These are phyloP conservation scores for Coemansia sp. DNA, from an alignment of 192 early-diverging fungal genomes.

Conservation along the genomic window DNA sequence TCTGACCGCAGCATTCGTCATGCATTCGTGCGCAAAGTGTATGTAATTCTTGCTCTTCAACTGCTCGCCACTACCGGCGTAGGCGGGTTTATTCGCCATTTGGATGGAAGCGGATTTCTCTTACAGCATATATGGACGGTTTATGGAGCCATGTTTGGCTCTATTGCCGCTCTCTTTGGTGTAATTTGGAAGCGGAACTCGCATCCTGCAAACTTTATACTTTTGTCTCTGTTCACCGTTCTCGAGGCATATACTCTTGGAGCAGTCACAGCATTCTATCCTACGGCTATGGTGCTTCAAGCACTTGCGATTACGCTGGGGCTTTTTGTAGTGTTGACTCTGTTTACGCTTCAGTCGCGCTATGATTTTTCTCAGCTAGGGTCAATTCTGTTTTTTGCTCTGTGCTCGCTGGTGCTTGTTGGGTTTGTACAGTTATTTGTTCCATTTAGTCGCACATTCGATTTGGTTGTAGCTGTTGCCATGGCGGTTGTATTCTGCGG, in stretches of 20 bases:
- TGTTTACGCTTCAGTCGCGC: constrained; percentile 77
- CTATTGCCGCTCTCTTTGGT: constrained; percentile 52
- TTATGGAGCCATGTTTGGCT: constrained; percentile 54
- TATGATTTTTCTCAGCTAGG: constrained; percentile 66
- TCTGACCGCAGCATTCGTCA: constrained; percentile 52
- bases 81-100: constrained; percentile 60
- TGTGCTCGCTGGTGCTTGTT: constrained; percentile 62
- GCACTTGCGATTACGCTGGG: constrained; percentile 70
- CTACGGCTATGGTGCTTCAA: constrained; percentile 64
- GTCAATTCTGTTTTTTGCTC: constrained; percentile 60
- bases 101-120: constrained; percentile 54
- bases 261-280: constrained; percentile 64
- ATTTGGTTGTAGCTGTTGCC: constrained; percentile 59
- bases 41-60: constrained; percentile 67
- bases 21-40: constrained; percentile 71
- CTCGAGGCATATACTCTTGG: constrained; percentile 56
- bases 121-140: constrained; percentile 60
- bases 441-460: constrained; percentile 59
- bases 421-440: constrained; percentile 68
- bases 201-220: constrained; percentile 60
- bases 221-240: constrained; percentile 65
- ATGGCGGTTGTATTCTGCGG: constrained; percentile 72
- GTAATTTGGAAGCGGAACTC: constrained; percentile 62
- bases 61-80: constrained; percentile 58
- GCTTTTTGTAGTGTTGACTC: constrained; percentile 68